phyloP scores from a whole-genome alignment of 2,329 filamentous ascomycete genomes.

The Hymenoscyphus fraxineus region DNA sequence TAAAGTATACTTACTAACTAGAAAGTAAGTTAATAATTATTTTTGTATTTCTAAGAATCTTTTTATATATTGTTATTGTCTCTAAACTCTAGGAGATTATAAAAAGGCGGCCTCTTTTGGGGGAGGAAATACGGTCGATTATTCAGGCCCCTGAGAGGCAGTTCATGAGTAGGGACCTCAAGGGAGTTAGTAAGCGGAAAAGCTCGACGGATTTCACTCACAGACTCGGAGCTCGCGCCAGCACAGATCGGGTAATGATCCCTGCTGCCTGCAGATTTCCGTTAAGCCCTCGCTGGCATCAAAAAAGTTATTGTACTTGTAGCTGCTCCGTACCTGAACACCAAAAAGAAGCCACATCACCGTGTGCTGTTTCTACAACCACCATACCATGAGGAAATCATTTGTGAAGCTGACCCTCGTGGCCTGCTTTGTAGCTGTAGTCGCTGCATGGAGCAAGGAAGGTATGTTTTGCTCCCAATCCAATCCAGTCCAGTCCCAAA shows the following conservation, averaged over 20 bases:
- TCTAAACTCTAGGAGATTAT: no score
- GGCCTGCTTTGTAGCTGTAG: constrained; percentile 29
- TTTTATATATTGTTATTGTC: no score
- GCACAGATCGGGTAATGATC: not conserved
- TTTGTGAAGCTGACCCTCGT: constrained; percentile 31
- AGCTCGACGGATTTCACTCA: no score
- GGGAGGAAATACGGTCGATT: no score
- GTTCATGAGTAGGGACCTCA: no score
- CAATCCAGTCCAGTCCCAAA: not conserved
- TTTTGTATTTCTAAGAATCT: no score
- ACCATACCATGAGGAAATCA: constrained; percentile 33
- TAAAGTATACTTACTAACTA: no score
- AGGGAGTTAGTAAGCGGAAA: no score
- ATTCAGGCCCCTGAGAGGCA: no score
- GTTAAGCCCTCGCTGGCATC: constrained; percentile 17
- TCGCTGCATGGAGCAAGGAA: constrained; percentile 39
- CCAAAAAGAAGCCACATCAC: constrained; percentile 23
- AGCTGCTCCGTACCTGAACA: not conserved
- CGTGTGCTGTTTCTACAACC: constrained; percentile 17
- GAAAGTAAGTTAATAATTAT: no score
- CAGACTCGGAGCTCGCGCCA: not conserved
- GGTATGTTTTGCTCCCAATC: constrained; percentile 26
- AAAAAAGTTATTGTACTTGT: constrained; percentile 9
- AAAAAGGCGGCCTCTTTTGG: no score
- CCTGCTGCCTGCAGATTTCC: constrained; percentile 1